A percentile compares a stretch with the other conserved stretches of the same genome.
These are phyloP conservation scores for Exophiala mesophila DNA, from an alignment of 2,329 filamentous ascomycete genomes.

Conservation along the genomic window DNA sequence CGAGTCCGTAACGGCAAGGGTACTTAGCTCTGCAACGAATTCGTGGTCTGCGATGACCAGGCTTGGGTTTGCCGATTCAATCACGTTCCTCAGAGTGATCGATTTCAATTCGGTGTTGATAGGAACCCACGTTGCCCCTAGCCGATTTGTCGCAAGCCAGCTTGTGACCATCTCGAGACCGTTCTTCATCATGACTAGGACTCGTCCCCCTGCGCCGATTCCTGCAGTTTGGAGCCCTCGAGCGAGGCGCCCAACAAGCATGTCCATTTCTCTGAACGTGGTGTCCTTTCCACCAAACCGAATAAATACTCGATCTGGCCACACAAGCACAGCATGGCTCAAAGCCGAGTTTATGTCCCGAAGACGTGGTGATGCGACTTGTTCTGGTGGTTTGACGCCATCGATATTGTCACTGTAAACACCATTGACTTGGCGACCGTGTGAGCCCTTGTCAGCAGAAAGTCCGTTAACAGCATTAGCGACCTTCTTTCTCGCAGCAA, in stretches of 20 bases:
- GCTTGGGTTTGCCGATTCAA: constrained; percentile 3
- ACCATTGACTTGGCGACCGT: neutral
- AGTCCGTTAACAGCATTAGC: neutral
- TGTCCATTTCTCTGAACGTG: neutral
- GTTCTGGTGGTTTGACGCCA: neutral
- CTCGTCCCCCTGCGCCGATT: neutral
- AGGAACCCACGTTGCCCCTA: constrained; percentile 15
- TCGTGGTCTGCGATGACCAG: constrained; percentile 11
- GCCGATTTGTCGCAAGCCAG: constrained; percentile 15
- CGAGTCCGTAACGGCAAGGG: neutral
- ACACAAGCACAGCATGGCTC: constrained; percentile 4
- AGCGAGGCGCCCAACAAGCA: constrained; percentile 5
- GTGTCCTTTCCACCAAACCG: constrained; percentile 3
- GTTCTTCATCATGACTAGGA: constrained; percentile 11
- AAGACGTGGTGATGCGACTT: neutral
- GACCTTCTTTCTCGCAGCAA: neutral
- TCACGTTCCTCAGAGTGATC: constrained; percentile 11
- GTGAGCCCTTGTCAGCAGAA: neutral
- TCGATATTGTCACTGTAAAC: neutral
- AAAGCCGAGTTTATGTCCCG: neutral
- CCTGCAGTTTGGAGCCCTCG: constrained; percentile 8
- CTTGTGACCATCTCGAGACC: constrained; percentile 12
- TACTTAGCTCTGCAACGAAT: constrained; percentile 4
- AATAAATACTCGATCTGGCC: constrained; percentile 6
- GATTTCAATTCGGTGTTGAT: constrained; percentile 16